phyloP scores from a whole-genome alignment of 306 rosid genomes.

The Fragaria nilgerrensis region DNA sequence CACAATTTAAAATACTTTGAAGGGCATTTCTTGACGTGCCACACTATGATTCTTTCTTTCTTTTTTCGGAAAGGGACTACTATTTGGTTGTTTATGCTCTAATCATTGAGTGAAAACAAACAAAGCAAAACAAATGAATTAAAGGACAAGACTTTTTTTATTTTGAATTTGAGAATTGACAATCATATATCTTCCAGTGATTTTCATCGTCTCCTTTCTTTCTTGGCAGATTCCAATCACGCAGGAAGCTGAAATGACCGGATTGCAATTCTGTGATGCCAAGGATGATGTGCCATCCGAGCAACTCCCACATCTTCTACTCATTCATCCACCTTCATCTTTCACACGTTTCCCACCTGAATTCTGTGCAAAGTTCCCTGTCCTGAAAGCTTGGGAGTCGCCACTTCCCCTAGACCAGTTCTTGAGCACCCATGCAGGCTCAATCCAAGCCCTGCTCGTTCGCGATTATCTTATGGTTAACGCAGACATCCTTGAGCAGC shows the following conservation, averaged over 20 bases:
- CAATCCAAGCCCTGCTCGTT: constrained; percentile 28
- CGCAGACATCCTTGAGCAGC: neutral
- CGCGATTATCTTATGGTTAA: neutral
- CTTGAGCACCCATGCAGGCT: constrained; percentile 10
- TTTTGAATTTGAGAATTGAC: neutral
- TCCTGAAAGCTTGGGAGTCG: constrained; percentile 29
- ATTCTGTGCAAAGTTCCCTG: constrained; percentile 29
- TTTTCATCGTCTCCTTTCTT: neutral
- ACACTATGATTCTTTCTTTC: neutral
- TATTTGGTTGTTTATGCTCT: neutral
- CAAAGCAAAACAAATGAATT: no score
- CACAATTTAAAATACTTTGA: neutral
- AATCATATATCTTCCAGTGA: neutral
- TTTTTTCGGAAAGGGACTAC: no score
- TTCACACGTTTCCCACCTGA: neutral
- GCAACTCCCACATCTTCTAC: constrained; percentile 26
- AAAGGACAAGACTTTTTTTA: neutral
- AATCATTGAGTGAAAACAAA: neutral
- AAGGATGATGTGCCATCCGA: neutral
- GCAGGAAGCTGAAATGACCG: neutral
- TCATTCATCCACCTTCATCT: constrained; percentile 25
- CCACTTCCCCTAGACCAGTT: constrained; percentile 29
- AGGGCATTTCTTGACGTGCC: neutral
- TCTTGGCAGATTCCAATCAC: neutral
- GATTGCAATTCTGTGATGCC: neutral